phyloP scores from a whole-genome alignment of 2,329 filamentous ascomycete species.

The Ustulina deusta region DNA sequence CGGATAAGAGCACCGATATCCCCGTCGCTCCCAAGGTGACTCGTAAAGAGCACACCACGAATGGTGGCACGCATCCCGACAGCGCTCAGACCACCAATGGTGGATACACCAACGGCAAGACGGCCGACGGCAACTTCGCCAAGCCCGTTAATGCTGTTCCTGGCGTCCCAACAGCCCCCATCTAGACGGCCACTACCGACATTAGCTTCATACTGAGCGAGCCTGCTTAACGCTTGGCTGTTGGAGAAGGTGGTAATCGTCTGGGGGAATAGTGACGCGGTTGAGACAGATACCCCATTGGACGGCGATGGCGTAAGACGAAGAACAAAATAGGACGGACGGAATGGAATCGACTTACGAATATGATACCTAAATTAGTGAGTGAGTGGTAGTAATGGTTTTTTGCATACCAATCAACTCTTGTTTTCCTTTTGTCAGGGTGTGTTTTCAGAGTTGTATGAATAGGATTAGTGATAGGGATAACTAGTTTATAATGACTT shows the following conservation, averaged over 20 bases:
- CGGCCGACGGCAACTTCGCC: constrained; percentile 28
- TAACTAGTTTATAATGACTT: constrained; percentile 6
- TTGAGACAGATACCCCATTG: constrained; percentile 9
- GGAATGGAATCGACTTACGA: constrained; percentile 1
- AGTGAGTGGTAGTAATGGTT: neutral
- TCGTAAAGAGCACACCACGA: constrained; percentile 58
- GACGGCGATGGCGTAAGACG: neutral
- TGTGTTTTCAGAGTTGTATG: neutral
- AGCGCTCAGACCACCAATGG: constrained; percentile 34
- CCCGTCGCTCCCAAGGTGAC: constrained; percentile 68
- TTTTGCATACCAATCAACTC: neutral
- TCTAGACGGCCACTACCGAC: neutral
- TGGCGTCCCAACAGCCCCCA: constrained; percentile 8
- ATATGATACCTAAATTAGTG: constrained; percentile 13
- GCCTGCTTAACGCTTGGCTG: neutral
- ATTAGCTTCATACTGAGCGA: too few species aligned
- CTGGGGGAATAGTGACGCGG: neutral
- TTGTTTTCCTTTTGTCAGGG: neutral
- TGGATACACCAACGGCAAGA: constrained; percentile 30
- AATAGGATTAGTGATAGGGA: neutral
- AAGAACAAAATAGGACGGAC: neutral
- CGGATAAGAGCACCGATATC: constrained; percentile 77
- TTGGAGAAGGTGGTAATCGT: neutral
- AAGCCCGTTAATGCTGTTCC: constrained; percentile 20
- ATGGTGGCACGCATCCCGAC: constrained; percentile 30